Evolutionary conservation across 129 eudicot species (phyloP).

Genomic region (Solidago caesia): DNA sequence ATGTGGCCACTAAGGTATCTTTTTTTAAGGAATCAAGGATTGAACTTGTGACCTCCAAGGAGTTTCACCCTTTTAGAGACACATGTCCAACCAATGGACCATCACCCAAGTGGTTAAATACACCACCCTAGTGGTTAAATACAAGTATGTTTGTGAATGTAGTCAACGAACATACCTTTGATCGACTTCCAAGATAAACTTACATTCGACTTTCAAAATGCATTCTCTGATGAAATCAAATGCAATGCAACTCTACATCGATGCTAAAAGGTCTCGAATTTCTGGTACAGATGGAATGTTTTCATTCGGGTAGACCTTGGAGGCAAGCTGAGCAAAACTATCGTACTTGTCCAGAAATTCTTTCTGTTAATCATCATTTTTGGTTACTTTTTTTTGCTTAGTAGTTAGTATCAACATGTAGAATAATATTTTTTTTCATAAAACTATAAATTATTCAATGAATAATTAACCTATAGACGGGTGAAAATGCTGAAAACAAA

Average conservation of each 20-base stretch:
- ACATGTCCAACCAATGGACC: too few species aligned
- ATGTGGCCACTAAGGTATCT: too few species aligned
- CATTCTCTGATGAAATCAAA: conserved; percentile 14
- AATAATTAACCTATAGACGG: neutral
- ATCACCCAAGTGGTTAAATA: too few species aligned
- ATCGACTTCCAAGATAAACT: neutral
- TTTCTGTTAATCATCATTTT: conserved; percentile 50
- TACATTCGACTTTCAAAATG: conserved; percentile 17
- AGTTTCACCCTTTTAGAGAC: too few species aligned
- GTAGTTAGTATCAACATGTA: neutral
- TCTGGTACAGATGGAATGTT: conserved; percentile 66
- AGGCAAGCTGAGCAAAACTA: conserved; percentile 72
- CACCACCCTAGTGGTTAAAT: too few species aligned
- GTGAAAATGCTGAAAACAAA: neutral
- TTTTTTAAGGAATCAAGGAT: too few species aligned
- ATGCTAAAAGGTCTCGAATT: conserved; percentile 69
- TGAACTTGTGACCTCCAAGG: too few species aligned
- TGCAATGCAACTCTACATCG: conserved; percentile 47
- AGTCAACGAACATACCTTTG: conserved; percentile 20
- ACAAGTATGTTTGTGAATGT: neutral
- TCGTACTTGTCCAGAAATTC: conserved; percentile 84
- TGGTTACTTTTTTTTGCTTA: neutral
- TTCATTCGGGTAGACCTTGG: conserved; percentile 70
- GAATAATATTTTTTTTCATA: too few species aligned
- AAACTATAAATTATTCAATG: too few species aligned